Percentiles rank a stretch among this genome's conserved stretches.
Evolutionary conservation across 1,139 yeast species (phyloP).

Genomic region (Spencermartinsiella ligniputridi): DNA sequence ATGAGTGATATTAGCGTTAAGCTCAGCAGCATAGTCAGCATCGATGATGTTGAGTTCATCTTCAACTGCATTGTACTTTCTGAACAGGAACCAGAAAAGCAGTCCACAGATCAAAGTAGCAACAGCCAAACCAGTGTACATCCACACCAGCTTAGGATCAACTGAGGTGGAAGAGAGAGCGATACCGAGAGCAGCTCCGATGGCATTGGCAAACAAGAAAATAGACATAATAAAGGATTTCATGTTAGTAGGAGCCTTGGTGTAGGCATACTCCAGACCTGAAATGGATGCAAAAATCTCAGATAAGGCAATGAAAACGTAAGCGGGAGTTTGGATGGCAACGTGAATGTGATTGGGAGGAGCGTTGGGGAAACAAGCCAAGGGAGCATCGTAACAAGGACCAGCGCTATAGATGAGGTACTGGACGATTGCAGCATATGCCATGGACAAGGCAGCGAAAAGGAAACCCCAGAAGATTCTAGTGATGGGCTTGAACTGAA

Average conservation of each 20-base stretch:
- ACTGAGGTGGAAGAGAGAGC: constrained; percentile 62
- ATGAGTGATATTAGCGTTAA: constrained; percentile 23
- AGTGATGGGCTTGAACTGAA: constrained; percentile 49
- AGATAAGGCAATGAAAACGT: constrained; percentile 55
- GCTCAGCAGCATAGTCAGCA: constrained; percentile 31
- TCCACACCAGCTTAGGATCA: constrained; percentile 67
- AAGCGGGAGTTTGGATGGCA: constrained; percentile 62
- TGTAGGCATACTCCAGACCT: constrained; percentile 66
- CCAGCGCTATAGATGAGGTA: constrained; percentile 65
- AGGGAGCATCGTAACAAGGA: constrained; percentile 69
- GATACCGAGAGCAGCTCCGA: constrained; percentile 70
- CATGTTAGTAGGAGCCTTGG: constrained; percentile 64
- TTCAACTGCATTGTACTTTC: constrained; percentile 52
- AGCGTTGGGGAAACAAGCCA: constrained; percentile 33
- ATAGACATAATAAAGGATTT: constrained; percentile 62
- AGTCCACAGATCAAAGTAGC: constrained; percentile 58
- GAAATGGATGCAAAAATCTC: constrained; percentile 65
- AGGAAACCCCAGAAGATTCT: constrained; percentile 74
- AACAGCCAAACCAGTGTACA: constrained; percentile 57
- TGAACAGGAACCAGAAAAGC: constrained; percentile 59
- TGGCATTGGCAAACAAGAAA: constrained; percentile 57
- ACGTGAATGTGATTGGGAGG: constrained; percentile 54
- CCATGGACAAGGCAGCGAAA: constrained; percentile 65
- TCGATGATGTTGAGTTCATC: constrained; percentile 60
- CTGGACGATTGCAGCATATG: constrained; percentile 79